phyloP scores from a whole-genome alignment of 2,329 filamentous ascomycete genomes.

The Nannizziopsis arthrosporioides region DNA sequence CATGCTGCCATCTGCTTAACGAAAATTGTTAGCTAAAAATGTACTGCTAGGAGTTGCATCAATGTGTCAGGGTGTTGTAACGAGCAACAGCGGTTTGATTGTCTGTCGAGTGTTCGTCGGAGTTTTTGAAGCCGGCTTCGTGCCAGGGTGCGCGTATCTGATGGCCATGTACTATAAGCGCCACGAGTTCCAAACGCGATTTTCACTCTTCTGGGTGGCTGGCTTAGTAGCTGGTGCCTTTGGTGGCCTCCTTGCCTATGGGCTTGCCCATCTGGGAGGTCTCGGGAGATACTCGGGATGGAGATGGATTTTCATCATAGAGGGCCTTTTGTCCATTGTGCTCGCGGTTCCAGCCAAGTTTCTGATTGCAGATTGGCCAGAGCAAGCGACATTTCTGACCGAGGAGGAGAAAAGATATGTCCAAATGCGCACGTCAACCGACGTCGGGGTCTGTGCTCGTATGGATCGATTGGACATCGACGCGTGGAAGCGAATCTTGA shows the following conservation, averaged over 20 bases:
- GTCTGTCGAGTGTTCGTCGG: constrained; percentile 42
- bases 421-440: constrained; percentile 18
- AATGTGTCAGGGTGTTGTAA: constrained; percentile 38
- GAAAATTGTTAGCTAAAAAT: background rate
- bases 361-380: constrained; percentile 25
- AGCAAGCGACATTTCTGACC: constrained; percentile 24
- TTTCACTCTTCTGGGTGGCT: constrained; percentile 50
- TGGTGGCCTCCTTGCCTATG: constrained; percentile 46
- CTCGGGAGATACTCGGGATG: constrained; percentile 21
- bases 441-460: constrained; percentile 19
- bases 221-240: constrained; percentile 50
- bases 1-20: background rate
- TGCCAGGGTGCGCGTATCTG: constrained; percentile 46
- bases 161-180: constrained; percentile 53
- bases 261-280: constrained; percentile 23
- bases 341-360: constrained; percentile 20
- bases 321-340: constrained; percentile 25
- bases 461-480: constrained; percentile 23
- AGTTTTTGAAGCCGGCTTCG: constrained; percentile 42
- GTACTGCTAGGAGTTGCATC: constrained; percentile 31
- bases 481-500: constrained; percentile 22
- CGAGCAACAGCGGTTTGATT: constrained; percentile 40
- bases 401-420: constrained; percentile 21
- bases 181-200: constrained; percentile 47
- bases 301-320: constrained; percentile 31